Conservation (phyloP, 2,329 filamentous ascomycete genomes). For the Neopestalotiopsis sp. region DNA sequence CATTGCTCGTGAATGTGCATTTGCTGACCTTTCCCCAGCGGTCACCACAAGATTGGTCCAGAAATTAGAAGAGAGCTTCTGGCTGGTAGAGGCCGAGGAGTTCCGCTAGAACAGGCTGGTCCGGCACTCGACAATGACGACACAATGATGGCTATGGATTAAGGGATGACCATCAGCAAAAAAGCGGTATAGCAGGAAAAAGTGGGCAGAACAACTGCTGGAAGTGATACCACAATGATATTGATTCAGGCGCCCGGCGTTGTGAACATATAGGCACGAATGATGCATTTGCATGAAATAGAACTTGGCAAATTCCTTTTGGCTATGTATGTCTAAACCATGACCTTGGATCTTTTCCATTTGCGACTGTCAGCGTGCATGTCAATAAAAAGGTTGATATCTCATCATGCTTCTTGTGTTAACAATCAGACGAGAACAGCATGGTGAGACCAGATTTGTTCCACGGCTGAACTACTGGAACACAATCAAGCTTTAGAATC, state of each 20-base stretch:
- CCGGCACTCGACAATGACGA: conserved; percentile 77
- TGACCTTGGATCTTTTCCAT: too few relatives aligned
- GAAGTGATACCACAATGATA: conserved; percentile 12
- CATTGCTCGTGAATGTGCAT: too few relatives aligned
- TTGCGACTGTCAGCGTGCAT: too few relatives aligned
- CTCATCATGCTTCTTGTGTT: too few relatives aligned
- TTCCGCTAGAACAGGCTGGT: conserved; percentile 65
- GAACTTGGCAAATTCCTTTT: neutral
- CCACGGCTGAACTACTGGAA: too few relatives aligned
- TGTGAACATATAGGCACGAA: conserved; percentile 5
- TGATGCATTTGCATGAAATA: conserved; percentile 6
- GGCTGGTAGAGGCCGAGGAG: conserved; percentile 84
- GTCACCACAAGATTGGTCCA: conserved; percentile 86
- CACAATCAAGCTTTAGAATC: too few relatives aligned
- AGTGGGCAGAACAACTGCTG: neutral
- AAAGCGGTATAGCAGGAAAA: conserved; percentile 10
- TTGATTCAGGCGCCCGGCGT: conserved; percentile 9
- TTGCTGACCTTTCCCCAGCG: conserved; percentile 37
- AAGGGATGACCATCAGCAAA: neutral
- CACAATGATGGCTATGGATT: conserved; percentile 77
- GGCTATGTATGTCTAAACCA: neutral
- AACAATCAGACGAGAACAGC: too few relatives aligned
- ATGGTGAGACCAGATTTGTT: too few relatives aligned
- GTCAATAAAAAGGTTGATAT: too few relatives aligned
- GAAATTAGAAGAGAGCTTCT: conserved; percentile 89